A percentile compares a stretch with the other conserved stretches of the same genome.
Conservation (phyloP, 495 filamentous ascomycete genomes). For the Talaromyces ruber region DNA sequence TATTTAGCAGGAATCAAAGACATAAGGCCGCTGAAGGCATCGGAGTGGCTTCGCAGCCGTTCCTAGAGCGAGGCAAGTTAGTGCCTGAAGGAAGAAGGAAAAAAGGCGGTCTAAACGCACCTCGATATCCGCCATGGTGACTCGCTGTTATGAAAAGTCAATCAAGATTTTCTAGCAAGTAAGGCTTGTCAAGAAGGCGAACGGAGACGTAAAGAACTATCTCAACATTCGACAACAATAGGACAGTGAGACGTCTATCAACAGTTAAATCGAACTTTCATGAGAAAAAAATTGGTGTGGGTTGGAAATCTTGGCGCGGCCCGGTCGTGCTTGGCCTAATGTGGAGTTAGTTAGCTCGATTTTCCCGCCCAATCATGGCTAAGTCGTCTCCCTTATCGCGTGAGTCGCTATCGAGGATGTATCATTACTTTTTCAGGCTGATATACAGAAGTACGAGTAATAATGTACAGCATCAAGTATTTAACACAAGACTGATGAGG, state of each 20-base stretch:
- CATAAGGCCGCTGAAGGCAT: slow-evolving; percentile 84
- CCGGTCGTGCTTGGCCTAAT: neutral
- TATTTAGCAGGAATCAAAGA: slow-evolving; percentile 88
- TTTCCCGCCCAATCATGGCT: neutral
- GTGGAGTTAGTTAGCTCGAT: neutral
- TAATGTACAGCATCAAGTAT: no score
- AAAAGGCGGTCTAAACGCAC: slow-evolving; percentile 25
- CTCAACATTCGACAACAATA: neutral
- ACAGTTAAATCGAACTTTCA: neutral
- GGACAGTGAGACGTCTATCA: neutral
- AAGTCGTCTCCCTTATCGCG: neutral
- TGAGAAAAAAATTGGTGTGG: slow-evolving; percentile 7
- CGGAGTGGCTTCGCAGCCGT: slow-evolving; percentile 73
- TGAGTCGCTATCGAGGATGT: neutral
- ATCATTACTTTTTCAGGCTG: neutral
- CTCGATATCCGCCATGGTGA: slow-evolving; percentile 39
- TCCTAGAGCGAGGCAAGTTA: slow-evolving; percentile 42
- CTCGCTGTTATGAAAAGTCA: neutral
- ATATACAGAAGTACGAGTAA: no score
- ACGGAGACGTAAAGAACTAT: neutral
- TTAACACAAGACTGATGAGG: no score
- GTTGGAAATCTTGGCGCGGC: slow-evolving; percentile 7
- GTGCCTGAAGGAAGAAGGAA: slow-evolving; percentile 8
- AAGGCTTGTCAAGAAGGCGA: neutral
- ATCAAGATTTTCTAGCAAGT: neutral